Conservation (phyloP, 1,284 basidiomycete species). For the Athelia sp. region DNA sequence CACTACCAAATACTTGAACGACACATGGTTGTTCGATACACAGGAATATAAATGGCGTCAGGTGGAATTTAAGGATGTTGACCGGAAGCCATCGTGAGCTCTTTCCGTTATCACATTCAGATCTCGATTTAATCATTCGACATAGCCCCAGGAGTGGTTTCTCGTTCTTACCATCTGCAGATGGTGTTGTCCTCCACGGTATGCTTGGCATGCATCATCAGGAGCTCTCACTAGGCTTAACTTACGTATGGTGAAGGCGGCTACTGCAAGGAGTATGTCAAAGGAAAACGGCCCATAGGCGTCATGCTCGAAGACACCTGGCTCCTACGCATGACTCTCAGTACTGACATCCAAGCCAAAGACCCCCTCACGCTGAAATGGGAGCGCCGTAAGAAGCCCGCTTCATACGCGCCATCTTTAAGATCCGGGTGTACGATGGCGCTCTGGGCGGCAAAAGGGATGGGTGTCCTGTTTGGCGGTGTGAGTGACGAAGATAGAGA, state of each 20-base stretch:
- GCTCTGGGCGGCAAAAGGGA: constrained; percentile 62
- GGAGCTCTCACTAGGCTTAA: no score
- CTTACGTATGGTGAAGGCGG: constrained; percentile 48
- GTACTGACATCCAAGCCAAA: constrained; percentile 21
- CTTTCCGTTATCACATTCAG: no score
- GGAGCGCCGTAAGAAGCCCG: constrained; percentile 77
- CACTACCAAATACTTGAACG: constrained; percentile 77
- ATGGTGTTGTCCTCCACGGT: constrained; percentile 85
- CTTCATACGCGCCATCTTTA: constrained; percentile 68
- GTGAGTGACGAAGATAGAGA: constrained; percentile 86
- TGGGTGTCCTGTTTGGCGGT: constrained; percentile 86
- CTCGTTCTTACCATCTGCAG: constrained; percentile 77
- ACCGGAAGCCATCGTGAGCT: constrained; percentile 66
- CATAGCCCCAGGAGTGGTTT: constrained; percentile 79
- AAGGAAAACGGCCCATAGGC: constrained; percentile 84
- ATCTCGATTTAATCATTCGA: no score
- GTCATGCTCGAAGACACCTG: constrained; percentile 90
- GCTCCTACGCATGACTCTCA: constrained; percentile 59
- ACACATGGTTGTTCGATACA: constrained; percentile 86
- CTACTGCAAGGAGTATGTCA: constrained; percentile 89
- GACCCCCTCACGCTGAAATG: constrained; percentile 68
- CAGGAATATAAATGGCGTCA: constrained; percentile 88
- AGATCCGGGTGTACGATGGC: constrained; percentile 86
- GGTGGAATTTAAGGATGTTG: constrained; percentile 68
- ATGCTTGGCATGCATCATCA: no score